Conservation (phyloP, 768 basidiomycete genomes). For the Pleurotus salmoneostramineus region DNA sequence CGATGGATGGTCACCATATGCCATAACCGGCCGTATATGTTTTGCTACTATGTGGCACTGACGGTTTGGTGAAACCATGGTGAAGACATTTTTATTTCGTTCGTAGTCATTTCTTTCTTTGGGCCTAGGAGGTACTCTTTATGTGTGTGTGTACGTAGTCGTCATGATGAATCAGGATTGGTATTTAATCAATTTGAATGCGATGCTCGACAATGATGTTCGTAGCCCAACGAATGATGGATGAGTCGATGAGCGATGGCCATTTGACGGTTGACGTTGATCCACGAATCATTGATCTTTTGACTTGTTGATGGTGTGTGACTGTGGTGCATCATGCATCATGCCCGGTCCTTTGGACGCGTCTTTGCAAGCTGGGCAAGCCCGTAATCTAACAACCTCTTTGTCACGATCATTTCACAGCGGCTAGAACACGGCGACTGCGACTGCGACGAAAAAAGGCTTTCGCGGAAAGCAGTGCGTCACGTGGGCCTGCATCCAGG, state of each 20-base stretch:
- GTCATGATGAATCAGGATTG: not conserved
- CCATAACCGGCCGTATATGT: constrained; percentile 70
- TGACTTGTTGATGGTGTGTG: too few species aligned
- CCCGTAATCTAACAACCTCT: too few species aligned
- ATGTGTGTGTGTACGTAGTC: not conserved
- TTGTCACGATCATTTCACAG: not conserved
- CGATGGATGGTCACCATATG: constrained; percentile 67
- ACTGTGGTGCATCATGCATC: too few species aligned
- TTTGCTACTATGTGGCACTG: constrained; percentile 75
- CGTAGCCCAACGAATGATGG: too few species aligned
- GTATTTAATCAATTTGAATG: too few species aligned
- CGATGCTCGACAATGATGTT: too few species aligned
- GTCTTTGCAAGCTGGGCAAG: not conserved
- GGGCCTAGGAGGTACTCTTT: too few species aligned
- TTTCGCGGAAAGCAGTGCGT: constrained; percentile 3
- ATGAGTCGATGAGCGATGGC: too few species aligned
- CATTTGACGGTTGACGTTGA: too few species aligned
- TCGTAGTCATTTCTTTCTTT: not conserved
- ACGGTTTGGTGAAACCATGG: constrained; percentile 85
- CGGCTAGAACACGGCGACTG: not conserved
- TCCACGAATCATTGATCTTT: too few species aligned
- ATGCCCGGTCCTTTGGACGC: too few species aligned
- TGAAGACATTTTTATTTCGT: constrained; percentile 41
- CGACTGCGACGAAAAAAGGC: not conserved
- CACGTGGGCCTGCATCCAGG: not conserved